Conservation (phyloP, 1,139 yeast species). For the Diutina neorugosa region DNA sequence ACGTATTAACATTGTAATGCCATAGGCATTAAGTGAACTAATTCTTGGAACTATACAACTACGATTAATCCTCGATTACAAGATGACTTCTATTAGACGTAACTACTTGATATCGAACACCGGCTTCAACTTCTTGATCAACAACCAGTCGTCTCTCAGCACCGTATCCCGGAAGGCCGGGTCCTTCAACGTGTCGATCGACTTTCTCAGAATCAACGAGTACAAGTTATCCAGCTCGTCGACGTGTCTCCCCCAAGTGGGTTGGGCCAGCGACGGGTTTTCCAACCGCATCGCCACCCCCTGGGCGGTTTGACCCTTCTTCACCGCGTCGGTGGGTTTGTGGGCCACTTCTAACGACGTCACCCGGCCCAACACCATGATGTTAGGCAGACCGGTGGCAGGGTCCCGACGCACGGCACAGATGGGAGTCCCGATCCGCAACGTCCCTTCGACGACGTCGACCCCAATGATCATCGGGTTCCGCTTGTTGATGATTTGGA, state of each 20-base stretch:
- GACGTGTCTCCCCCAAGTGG: conserved; percentile 98
- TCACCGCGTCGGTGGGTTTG: conserved; percentile 64
- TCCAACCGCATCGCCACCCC: conserved; percentile 99
- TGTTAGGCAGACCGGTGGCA: conserved; percentile 54
- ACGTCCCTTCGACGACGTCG: conserved; percentile 84
- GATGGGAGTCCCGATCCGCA: conserved; percentile 89
- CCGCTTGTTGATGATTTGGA: conserved; percentile 96
- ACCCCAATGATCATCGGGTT: conserved; percentile 99
- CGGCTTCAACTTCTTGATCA: conserved; percentile 79
- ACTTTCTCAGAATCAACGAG: conserved; percentile 76
- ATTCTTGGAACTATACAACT: too few relatives aligned
- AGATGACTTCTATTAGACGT: neutral
- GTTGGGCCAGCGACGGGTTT: conserved; percentile 83
- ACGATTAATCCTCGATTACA: too few relatives aligned
- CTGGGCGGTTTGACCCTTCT: conserved; percentile 91
- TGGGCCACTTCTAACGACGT: conserved; percentile 90
- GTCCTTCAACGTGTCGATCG: conserved; percentile 95
- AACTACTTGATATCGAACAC: conserved; percentile 65
- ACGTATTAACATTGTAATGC: too few relatives aligned
- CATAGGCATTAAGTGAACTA: too few relatives aligned
- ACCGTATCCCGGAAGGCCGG: conserved; percentile 95
- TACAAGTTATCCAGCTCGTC: conserved; percentile 84
- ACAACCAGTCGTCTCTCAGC: conserved; percentile 88
- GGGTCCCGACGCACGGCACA: conserved; percentile 78
- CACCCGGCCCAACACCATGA: conserved; percentile 74